Conservation (phyloP, 2,329 filamentous ascomycete genomes). For the Alternaria incomplexa region DNA sequence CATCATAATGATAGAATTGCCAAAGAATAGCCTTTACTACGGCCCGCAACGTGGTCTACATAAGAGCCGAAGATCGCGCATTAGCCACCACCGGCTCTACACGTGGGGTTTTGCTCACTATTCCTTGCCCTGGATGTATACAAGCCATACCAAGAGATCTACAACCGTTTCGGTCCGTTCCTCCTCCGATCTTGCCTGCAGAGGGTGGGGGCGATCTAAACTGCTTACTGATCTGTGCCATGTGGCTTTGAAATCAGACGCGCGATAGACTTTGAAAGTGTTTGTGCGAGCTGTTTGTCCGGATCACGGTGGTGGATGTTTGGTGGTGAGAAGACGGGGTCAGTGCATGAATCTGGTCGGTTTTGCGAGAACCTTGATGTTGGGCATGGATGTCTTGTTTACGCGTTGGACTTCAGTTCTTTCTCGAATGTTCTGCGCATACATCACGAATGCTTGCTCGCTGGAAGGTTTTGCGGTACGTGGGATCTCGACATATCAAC, state of each 20-base stretch:
- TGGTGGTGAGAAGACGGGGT: background rate
- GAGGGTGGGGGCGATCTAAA: background rate
- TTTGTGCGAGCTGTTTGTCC: background rate
- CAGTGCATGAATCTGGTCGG: background rate
- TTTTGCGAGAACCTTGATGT: background rate
- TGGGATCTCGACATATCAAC: background rate
- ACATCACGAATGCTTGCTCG: background rate
- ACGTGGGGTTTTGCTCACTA: background rate
- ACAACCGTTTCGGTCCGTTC: background rate
- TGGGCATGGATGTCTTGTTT: background rate
- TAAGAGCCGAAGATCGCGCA: background rate
- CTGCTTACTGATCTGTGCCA: background rate
- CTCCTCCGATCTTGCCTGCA: background rate
- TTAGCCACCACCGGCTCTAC: background rate
- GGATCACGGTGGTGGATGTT: background rate
- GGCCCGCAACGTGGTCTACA: background rate
- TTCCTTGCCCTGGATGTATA: background rate
- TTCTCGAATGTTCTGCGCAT: background rate
- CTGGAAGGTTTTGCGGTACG: background rate
- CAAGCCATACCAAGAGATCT: background rate
- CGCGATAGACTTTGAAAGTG: background rate
- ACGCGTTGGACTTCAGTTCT: fast-evolving
- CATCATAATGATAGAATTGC: background rate
- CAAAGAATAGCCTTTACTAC: background rate
- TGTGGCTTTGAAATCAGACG: background rate